phyloP scores from a whole-genome alignment of 1,284 basidiomycete species.

The Phlebopus sp. region DNA sequence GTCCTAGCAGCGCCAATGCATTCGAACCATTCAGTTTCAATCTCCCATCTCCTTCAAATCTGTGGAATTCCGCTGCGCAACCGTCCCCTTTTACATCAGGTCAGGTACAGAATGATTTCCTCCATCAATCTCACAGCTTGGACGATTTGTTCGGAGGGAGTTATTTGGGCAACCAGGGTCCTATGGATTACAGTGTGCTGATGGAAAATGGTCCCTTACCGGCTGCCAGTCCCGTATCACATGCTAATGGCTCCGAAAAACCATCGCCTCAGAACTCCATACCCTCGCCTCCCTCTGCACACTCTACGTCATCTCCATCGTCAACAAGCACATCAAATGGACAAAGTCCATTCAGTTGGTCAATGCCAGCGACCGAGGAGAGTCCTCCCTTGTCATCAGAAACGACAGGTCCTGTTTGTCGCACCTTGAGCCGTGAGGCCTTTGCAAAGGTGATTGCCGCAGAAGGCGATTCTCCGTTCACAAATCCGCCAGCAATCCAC shows the following conservation, averaged over 20 bases:
- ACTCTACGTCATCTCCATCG: conserved; percentile 22
- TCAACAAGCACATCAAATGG: conserved; percentile 35
- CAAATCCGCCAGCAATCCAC: conserved; percentile 32
- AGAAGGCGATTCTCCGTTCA: conserved; percentile 46
- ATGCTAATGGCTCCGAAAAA: conserved; percentile 30
- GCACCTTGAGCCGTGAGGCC: conserved; percentile 49
- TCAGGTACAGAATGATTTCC: conserved; percentile 21
- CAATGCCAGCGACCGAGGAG: conserved; percentile 22
- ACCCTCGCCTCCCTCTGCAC: conserved; percentile 25
- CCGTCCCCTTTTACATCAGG: conserved; percentile 36
- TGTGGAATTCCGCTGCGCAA: conserved; percentile 38
- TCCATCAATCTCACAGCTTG: conserved; percentile 38
- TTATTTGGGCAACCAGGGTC: conserved; percentile 41
- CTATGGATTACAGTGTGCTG: conserved; percentile 46
- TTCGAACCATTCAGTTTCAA: conserved; percentile 26
- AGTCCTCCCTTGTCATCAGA: conserved; percentile 33
- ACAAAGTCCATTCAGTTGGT: conserved; percentile 40
- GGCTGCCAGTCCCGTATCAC: conserved; percentile 54
- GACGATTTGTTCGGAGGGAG: conserved; percentile 66
- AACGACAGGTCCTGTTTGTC: conserved; percentile 25
- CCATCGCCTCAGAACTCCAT: conserved; percentile 16
- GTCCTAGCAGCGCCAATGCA: conserved; percentile 21
- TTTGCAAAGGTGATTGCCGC: conserved; percentile 45
- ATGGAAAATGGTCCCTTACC: conserved; percentile 39
- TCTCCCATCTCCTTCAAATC: conserved; percentile 20